Conservation (phyloP, 1,284 basidiomycete species). For the Laetiporus sulphureus region DNA sequence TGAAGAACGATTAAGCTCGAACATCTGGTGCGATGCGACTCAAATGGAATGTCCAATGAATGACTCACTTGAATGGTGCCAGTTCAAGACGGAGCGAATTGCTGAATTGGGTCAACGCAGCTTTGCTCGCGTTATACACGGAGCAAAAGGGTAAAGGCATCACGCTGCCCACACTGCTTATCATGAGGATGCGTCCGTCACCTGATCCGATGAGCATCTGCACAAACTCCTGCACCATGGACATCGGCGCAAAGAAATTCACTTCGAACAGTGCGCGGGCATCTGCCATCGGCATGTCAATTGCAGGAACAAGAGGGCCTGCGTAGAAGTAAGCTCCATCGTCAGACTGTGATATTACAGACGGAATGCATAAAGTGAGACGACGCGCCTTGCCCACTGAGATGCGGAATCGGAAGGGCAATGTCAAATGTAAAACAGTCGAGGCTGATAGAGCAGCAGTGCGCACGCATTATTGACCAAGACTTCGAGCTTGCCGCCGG, state of each 20-base stretch:
- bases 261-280: slow-evolving; percentile 20
- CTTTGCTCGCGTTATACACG: slow-evolving; percentile 25
- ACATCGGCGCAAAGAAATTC: slow-evolving; percentile 24
- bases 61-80: slow-evolving; percentile 20
- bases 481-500: slow-evolving; percentile 8
- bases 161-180: slow-evolving; percentile 22
- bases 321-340: too few relatives aligned
- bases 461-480: slow-evolving; percentile 29
- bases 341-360: background rate
- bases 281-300: slow-evolving; percentile 18
- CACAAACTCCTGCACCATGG: slow-evolving; percentile 25
- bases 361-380: too few relatives aligned
- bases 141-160: slow-evolving; percentile 22
- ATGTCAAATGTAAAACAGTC: background rate
- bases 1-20: too few relatives aligned
- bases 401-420: too few relatives aligned
- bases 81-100: slow-evolving; percentile 27
- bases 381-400: background rate
- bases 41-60: too few relatives aligned
- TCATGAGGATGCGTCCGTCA: slow-evolving; percentile 22
- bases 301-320: slow-evolving; percentile 10
- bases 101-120: slow-evolving; percentile 21
- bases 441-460: background rate
- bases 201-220: slow-evolving; percentile 22
- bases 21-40: too few relatives aligned